Conservation (phyloP, 768 basidiomycete species). For the Gautieria morchelliformis region DNA sequence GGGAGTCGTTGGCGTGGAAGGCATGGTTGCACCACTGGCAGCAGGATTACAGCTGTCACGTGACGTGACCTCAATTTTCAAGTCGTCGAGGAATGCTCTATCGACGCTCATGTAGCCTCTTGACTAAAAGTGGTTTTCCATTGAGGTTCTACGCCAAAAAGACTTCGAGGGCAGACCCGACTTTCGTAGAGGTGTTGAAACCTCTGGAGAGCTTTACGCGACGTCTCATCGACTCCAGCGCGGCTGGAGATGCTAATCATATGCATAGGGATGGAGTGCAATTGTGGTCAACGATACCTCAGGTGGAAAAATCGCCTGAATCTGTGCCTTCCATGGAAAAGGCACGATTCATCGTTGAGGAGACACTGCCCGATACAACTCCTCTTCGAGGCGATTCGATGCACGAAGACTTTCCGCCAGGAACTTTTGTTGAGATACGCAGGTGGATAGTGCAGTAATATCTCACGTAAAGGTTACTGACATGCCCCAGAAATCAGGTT, state of each 20-base stretch:
- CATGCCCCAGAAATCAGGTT: conserved; percentile 8
- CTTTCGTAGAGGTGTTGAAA: neutral
- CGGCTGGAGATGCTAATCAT: neutral
- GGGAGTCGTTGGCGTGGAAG: neutral
- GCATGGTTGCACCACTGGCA: neutral
- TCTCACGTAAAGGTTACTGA: neutral
- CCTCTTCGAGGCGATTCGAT: neutral
- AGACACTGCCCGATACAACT: neutral
- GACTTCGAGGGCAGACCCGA: neutral
- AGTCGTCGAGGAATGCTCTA: neutral
- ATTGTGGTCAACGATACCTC: conserved; percentile 1
- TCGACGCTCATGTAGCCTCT: neutral
- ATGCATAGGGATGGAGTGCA: neutral
- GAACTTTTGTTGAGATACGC: conserved; percentile 12
- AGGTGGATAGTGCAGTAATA: conserved; percentile 5
- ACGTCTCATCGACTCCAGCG: conserved; percentile 1
- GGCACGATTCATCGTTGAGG: conserved; percentile 6
- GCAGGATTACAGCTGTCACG: no score
- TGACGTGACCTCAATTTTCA: neutral
- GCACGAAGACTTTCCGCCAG: neutral
- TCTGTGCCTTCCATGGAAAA: conserved; percentile 7
- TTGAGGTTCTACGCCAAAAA: neutral
- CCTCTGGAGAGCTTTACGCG: conserved; percentile 4
- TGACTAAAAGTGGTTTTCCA: neutral
- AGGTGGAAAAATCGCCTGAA: neutral